Conservation (phyloP, 129 eudicot genomes). For the Pseudognaphalium luteoalbum region DNA sequence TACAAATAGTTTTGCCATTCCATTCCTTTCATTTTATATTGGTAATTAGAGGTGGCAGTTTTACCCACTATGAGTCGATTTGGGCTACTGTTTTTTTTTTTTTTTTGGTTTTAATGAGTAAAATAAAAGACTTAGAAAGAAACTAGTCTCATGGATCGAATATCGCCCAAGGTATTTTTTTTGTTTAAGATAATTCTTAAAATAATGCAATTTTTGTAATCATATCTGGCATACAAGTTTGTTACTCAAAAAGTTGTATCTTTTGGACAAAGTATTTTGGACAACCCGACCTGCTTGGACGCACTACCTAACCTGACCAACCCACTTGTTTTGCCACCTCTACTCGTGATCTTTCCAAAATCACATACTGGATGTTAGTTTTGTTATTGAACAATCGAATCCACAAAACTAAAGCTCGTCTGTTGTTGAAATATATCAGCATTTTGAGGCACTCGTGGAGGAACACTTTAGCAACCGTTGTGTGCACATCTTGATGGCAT, state of each 20-base stretch:
- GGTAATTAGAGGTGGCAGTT: no score
- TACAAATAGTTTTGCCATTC: constrained; percentile 23
- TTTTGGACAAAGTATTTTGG: background rate
- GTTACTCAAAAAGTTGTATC: background rate
- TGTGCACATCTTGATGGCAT: constrained; percentile 51
- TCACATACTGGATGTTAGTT: background rate
- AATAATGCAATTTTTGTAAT: background rate
- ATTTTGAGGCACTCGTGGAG: constrained; percentile 80
- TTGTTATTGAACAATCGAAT: background rate
- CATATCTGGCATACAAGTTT: background rate
- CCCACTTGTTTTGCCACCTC: background rate
- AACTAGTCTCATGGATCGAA: no score
- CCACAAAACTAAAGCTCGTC: constrained; percentile 1
- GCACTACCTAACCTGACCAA: background rate
- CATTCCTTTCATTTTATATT: background rate
- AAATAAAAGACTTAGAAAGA: no score
- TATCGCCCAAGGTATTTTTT: no score
- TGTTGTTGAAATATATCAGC: constrained; percentile 43
- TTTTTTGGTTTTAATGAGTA: no score
- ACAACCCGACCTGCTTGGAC: background rate
- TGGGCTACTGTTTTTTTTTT: no score
- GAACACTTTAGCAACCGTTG: constrained; percentile 65
- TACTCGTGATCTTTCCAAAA: background rate
- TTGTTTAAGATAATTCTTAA: background rate
- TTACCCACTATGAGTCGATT: no score